phyloP scores from a whole-genome alignment of 2,329 filamentous ascomycete species.

The Simplicillium sp. region DNA sequence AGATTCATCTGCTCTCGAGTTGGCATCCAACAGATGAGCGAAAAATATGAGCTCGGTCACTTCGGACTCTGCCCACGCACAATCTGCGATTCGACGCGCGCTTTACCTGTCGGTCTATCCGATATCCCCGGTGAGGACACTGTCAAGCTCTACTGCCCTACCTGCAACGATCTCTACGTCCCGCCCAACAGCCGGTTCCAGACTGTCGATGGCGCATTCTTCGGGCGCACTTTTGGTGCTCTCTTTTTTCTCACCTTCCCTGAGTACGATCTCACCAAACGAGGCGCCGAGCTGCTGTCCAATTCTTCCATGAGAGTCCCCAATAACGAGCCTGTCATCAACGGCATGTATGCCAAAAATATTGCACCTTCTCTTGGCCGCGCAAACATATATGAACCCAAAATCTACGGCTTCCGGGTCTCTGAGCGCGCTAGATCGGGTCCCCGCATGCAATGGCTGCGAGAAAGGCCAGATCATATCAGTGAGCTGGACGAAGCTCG shows the following conservation, averaged over 20 bases:
- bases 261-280: constrained; percentile 79
- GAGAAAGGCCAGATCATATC: constrained; percentile 71
- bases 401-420: constrained; percentile 94
- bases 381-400: constrained; percentile 82
- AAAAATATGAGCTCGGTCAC: constrained; percentile 96
- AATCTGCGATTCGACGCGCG: constrained; percentile 81
- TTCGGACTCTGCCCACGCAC: constrained; percentile 95
- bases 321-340: constrained; percentile 51
- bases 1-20: constrained; percentile 94
- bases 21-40: constrained; percentile 97
- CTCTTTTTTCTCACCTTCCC: constrained; percentile 98
- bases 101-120: constrained; percentile 85
- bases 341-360: constrained; percentile 80
- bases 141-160: constrained; percentile 96
- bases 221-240: constrained; percentile 92
- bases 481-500: constrained; percentile 76
- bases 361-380: constrained; percentile 78
- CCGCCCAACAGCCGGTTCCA: constrained; percentile 96
- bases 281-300: constrained; percentile 50
- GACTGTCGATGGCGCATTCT: constrained; percentile 95
- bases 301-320: constrained; percentile 21
- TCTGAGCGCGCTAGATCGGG: constrained; percentile 83
- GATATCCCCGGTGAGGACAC: constrained; percentile 96
- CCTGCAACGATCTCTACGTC: constrained; percentile 93
- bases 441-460: constrained; percentile 93